A percentile compares a stretch with the other conserved stretches of the same genome.
Evolutionary conservation across 768 basidiomycete genomes (phyloP).

Genomic region (Suillus cothurnatus): DNA sequence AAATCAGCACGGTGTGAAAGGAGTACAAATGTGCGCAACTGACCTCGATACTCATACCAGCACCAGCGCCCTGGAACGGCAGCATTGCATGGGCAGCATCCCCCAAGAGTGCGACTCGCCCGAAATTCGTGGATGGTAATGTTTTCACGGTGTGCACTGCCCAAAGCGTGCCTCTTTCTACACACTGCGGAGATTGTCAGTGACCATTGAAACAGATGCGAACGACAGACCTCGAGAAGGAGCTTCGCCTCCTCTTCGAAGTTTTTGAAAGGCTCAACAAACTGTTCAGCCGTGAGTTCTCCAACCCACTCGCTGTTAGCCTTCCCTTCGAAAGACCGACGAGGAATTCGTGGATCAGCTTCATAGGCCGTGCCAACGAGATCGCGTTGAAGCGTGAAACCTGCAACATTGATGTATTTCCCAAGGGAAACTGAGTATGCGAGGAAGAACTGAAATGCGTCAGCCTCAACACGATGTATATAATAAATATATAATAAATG

Average conservation of each 20-base stretch:
- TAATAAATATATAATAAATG: background rate
- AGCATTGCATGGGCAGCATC: conserved; percentile 47
- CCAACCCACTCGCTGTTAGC: conserved; percentile 52
- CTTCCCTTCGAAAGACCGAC: conserved; percentile 21
- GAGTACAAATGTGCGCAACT: conserved; percentile 5
- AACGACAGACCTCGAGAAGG: conserved; percentile 50
- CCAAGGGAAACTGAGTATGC: conserved; percentile 64
- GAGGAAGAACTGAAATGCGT: conserved; percentile 51
- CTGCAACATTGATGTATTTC: conserved; percentile 62
- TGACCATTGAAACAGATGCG: background rate
- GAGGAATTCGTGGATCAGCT: conserved; percentile 12
- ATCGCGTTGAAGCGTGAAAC: conserved; percentile 52
- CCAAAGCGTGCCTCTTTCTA: conserved; percentile 58
- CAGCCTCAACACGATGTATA: background rate
- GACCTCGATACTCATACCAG: conserved; percentile 47
- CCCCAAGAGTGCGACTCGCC: conserved; percentile 50
- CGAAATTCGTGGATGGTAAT: conserved; percentile 52
- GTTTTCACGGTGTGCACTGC: conserved; percentile 61
- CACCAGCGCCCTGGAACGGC: conserved; percentile 47
- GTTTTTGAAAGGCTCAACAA: conserved; percentile 44
- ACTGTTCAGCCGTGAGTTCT: conserved; percentile 45
- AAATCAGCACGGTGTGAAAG: background rate
- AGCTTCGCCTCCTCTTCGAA: conserved; percentile 66
- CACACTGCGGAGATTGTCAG: conserved; percentile 42
- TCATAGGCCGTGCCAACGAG: conserved; percentile 50